Percentiles rank a stretch among this genome's conserved stretches.
Evolutionary conservation across 495 filamentous ascomycete species (phyloP).

Genomic region (Letharia columbiana): DNA sequence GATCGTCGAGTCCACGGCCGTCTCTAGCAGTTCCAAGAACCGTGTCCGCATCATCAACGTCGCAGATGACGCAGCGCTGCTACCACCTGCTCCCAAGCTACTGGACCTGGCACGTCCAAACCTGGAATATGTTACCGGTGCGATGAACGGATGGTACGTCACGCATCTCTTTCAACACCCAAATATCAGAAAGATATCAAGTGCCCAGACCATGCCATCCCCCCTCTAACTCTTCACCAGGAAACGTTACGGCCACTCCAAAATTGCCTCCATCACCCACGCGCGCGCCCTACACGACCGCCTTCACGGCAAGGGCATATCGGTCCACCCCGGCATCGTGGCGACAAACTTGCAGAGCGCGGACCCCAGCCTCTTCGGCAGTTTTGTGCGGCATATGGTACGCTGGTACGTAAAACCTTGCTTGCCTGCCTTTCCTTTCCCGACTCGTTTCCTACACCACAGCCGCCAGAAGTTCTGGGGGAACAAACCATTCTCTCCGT

Average conservation of each 20-base stretch:
- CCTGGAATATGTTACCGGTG: slow-evolving; percentile 14
- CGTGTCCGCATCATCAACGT: slow-evolving; percentile 37
- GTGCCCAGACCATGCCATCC: not conserved
- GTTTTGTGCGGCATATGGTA: not conserved
- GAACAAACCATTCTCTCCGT: too few species aligned
- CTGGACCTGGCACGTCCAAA: slow-evolving; percentile 31
- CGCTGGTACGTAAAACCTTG: not conserved
- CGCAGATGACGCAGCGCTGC: slow-evolving; percentile 31
- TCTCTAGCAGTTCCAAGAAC: slow-evolving; percentile 26
- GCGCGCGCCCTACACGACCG: slow-evolving; percentile 15
- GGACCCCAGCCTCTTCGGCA: slow-evolving; percentile 11
- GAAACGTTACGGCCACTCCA: slow-evolving; percentile 24
- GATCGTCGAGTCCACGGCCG: slow-evolving; percentile 26
- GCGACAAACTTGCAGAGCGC: slow-evolving; percentile 18
- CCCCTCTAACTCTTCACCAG: not conserved
- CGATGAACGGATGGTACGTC: slow-evolving; percentile 11
- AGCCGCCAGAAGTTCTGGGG: too few species aligned
- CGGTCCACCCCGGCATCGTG: slow-evolving; percentile 19
- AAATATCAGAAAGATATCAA: too few species aligned
- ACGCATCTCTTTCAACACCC: not conserved
- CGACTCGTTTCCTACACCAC: too few species aligned
- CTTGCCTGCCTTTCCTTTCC: too few species aligned
- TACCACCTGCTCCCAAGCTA: slow-evolving; percentile 27
- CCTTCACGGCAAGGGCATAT: slow-evolving; percentile 10
- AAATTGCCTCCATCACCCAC: slow-evolving; percentile 13